phyloP scores from a whole-genome alignment of 108 stramenopile species.

The Pseudonitzschia delicatissima region DNA sequence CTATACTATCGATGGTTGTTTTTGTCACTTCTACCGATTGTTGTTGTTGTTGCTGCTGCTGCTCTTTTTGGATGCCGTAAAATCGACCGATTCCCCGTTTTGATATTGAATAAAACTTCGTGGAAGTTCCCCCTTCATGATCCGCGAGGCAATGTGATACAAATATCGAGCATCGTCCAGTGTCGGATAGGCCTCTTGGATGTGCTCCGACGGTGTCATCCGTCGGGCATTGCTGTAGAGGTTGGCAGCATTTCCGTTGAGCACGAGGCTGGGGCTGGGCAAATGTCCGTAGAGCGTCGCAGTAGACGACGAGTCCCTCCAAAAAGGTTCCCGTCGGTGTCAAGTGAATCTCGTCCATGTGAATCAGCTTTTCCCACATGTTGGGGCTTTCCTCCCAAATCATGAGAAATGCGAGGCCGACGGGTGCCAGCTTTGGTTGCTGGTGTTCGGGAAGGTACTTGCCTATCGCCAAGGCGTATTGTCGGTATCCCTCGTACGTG shows the following conservation, averaged over 20 bases:
- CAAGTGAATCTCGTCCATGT: conserved; percentile 44
- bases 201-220: conserved; percentile 33
- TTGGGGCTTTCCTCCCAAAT: conserved; percentile 38
- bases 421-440: conserved; percentile 45
- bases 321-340: conserved; percentile 42
- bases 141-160: conserved; percentile 42
- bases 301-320: conserved; percentile 37
- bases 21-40: not conserved
- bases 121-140: conserved; percentile 26
- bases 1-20: not conserved
- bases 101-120: conserved; percentile 3
- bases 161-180: conserved; percentile 32
- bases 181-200: conserved; percentile 30
- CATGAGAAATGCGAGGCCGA: conserved; percentile 44
- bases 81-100: conserved; percentile 12
- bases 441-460: conserved; percentile 19
- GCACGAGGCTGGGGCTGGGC: conserved; percentile 15
- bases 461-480: conserved; percentile 33
- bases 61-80: conserved; percentile 12
- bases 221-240: conserved; percentile 33
- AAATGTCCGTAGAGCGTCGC: conserved; percentile 38
- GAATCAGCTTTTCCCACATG: conserved; percentile 42
- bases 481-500: conserved; percentile 39
- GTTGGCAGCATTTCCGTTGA: conserved; percentile 13
- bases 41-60: not conserved